Percentiles rank a stretch among this genome's conserved stretches.
phyloP scores from a whole-genome alignment of 1,284 basidiomycete genomes.

The Malassezia japonica region DNA sequence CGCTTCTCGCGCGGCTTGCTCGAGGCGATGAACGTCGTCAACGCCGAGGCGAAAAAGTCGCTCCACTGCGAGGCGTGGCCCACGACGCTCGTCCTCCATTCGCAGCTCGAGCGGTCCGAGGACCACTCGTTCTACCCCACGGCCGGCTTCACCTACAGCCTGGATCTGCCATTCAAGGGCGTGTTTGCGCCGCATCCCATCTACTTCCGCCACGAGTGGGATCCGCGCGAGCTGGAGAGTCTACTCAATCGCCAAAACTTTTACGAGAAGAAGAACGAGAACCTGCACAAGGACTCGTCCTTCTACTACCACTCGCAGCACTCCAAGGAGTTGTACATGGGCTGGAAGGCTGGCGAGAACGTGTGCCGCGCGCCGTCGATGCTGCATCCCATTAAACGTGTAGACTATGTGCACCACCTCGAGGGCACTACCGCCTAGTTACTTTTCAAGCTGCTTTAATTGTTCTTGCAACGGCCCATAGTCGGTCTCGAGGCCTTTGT shows the following conservation, averaged over 20 bases:
- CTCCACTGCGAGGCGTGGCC: conserved; percentile 48
- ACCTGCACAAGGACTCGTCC: conserved; percentile 44
- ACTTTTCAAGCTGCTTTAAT: not conserved
- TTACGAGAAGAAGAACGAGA: conserved; percentile 47
- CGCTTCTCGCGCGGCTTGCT: conserved; percentile 43
- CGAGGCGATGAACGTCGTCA: conserved; percentile 48
- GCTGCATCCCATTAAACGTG: conserved; percentile 46
- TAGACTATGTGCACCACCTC: conserved; percentile 16
- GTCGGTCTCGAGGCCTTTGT: not conserved
- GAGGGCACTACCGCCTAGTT: not conserved
- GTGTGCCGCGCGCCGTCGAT: conserved; percentile 45
- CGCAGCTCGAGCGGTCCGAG: conserved; percentile 41
- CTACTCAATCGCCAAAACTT: conserved; percentile 46
- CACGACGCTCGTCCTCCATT: conserved; percentile 46
- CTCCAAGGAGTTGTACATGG: conserved; percentile 44
- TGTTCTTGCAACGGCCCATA: conserved; percentile 3
- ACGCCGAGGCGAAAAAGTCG: conserved; percentile 47
- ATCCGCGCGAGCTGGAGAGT: conserved; percentile 37
- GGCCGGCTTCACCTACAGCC: conserved; percentile 45
- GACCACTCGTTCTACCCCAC: conserved; percentile 46
- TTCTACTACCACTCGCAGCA: conserved; percentile 47
- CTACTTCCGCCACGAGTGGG: conserved; percentile 47
- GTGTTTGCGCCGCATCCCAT: conserved; percentile 47
- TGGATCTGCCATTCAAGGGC: conserved; percentile 47
- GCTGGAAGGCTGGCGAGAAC: conserved; percentile 43